Percentiles rank a stretch among this genome's conserved stretches.
These are phyloP conservation scores for Pyrenula massariospora DNA, from an alignment of 495 filamentous ascomycete genomes.

Conservation along the genomic window DNA sequence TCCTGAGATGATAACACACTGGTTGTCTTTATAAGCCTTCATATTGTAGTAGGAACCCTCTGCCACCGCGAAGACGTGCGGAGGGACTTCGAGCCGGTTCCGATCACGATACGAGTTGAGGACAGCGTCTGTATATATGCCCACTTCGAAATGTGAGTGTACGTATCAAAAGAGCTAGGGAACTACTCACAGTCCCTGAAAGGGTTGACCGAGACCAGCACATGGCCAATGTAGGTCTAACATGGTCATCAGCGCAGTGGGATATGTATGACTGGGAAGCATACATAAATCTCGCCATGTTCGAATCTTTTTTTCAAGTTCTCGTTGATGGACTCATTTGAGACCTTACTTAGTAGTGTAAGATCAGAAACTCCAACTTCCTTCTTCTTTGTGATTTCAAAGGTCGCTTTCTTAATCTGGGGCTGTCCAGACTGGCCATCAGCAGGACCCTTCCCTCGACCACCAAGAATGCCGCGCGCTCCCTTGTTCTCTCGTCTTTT, in stretches of 20 bases:
- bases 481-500: neutral
- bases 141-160: conserved; percentile 41
- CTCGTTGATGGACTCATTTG: conserved; percentile 98
- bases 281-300: conserved; percentile 88
- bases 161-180: conserved; percentile 6
- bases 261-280: conserved; percentile 17
- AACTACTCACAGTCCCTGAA: conserved; percentile 71
- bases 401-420: conserved; percentile 87
- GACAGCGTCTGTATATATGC: conserved; percentile 92
- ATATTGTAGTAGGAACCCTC: conserved; percentile 98
- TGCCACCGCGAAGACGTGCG: conserved; percentile 96
- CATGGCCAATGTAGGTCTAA: conserved; percentile 98
- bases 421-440: conserved; percentile 41
- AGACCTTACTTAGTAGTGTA: conserved; percentile 94
- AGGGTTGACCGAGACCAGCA: conserved; percentile 97
- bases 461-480: neutral
- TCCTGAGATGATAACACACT: conserved; percentile 98
- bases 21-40: conserved; percentile 98
- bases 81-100: conserved; percentile 90
- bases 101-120: conserved; percentile 87
- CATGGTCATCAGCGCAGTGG: conserved; percentile 13
- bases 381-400: conserved; percentile 96
- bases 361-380: conserved; percentile 97
- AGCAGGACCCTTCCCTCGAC: conserved; percentile 12
- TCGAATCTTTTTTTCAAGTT: conserved; percentile 97